A percentile compares a stretch with the other conserved stretches of the same genome.
Evolutionary conservation across 495 filamentous ascomycete genomes (phyloP).

Genomic region (Zalerion maritima): DNA sequence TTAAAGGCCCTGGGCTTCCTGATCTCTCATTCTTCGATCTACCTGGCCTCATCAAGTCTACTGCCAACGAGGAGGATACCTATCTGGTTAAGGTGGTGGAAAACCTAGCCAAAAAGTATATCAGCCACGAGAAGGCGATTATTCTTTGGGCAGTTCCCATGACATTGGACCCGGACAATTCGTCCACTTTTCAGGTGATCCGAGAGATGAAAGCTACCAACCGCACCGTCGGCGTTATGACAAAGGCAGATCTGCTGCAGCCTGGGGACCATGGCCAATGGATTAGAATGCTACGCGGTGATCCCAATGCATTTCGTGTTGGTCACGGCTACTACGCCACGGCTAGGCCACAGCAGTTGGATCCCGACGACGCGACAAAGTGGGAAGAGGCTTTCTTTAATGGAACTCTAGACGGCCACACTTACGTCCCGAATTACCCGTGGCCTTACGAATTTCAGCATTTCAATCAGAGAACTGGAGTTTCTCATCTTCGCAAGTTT

Average conservation of each 20-base stretch:
- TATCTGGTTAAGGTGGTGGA: slow-evolving; percentile 54
- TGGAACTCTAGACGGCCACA: slow-evolving; percentile 10
- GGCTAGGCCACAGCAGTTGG: slow-evolving; percentile 25
- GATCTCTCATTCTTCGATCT: slow-evolving; percentile 69
- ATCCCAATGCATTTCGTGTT: slow-evolving; percentile 31
- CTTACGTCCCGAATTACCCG: slow-evolving; percentile 13
- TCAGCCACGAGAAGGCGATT: slow-evolving; percentile 47
- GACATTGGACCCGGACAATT: slow-evolving; percentile 58
- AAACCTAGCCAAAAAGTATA: slow-evolving; percentile 53
- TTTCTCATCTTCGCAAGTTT: slow-evolving; percentile 35
- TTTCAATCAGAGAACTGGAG: slow-evolving; percentile 43
- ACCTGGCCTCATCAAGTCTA: slow-evolving; percentile 60
- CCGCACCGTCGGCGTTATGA: slow-evolving; percentile 62
- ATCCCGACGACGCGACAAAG: slow-evolving; percentile 36
- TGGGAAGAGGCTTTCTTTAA: slow-evolving; percentile 49
- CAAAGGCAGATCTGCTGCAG: slow-evolving; percentile 60
- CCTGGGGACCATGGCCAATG: slow-evolving; percentile 36
- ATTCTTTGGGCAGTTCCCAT: slow-evolving; percentile 63
- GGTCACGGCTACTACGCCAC: slow-evolving; percentile 55
- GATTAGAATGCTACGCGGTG: slow-evolving; percentile 40
- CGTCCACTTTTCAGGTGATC: slow-evolving; percentile 50
- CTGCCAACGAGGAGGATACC: slow-evolving; percentile 41
- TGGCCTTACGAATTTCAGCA: slow-evolving; percentile 32
- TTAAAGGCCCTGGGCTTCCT: slow-evolving; percentile 51
- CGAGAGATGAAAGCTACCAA: slow-evolving; percentile 37